Evolutionary conservation across 192 early-diverging fungal species (phyloP), one percentile per base, ranked within the genome.

Genomic region (Dimargaris verticillata): DNA sequence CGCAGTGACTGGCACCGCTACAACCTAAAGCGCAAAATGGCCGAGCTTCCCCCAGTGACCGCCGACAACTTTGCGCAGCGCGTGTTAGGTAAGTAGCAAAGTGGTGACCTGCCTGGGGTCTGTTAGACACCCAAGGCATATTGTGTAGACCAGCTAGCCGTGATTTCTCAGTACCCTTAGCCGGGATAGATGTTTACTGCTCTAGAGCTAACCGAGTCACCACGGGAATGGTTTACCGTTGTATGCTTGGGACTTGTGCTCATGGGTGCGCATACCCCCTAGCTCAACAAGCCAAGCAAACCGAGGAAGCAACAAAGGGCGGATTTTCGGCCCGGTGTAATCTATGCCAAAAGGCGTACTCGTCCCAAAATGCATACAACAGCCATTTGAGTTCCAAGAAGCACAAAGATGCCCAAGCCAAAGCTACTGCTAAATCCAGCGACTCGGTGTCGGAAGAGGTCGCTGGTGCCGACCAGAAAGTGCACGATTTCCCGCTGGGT

Each of bases 1-100:
- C 80, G 84, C 26, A 85, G 87, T 33, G 93, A 99, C 78, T 99
- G 96, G 95, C 97, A 99, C 64, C 78, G 94, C 42, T 99, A 99
- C 80, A 99, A 99, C 70, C 71, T 97, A 28, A 97, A 97, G 78
- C 84, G 95, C 63, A 94, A 96, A 66, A 90, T 97, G 28, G 93
- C 86, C 15, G 88, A 86, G 24, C 73, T 97, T 20, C 89, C 88
- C 0, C 87, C 92, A 26, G 83, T 99, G 28, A 70, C 82, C 3
- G 76, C 76, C 18, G 92, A 93, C 63, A 77, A 79, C 61, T 98
- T 96, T 79, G 73, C 78, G 0, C 77, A 83, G 69, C 83, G 90
- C 41, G 72, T 90, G 43, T 60, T 81, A 17, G 74, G 71, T 76
- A 72, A 64, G 61, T 54, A 63, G 54, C 20, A 51, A n/a, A n/a